These are phyloP conservation scores for Hypomontagnella submonticulosa DNA, from an alignment of 495 filamentous ascomycete genomes.

Conservation along the genomic window DNA sequence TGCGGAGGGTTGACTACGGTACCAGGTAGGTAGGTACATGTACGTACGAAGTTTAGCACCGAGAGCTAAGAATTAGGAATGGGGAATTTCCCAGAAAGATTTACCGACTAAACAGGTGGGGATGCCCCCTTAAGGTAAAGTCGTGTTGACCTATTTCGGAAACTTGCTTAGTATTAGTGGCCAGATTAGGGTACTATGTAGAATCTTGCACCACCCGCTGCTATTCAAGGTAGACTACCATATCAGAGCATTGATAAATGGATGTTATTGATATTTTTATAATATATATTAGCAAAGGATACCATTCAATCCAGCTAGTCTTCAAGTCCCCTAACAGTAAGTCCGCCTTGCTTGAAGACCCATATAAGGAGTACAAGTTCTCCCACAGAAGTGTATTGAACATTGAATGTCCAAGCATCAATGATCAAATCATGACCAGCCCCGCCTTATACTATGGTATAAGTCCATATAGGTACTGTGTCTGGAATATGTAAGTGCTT, in stretches of 20 bases:
- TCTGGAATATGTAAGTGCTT: neutral
- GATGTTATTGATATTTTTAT: neutral
- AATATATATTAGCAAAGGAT: too few relatives aligned
- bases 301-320: too few relatives aligned
- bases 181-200: too few relatives aligned
- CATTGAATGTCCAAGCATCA: neutral
- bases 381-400: too few relatives aligned
- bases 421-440: constrained; percentile 9
- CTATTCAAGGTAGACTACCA: constrained; percentile 6
- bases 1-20: constrained; percentile 12
- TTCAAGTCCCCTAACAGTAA: neutral
- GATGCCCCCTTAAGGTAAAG: constrained; percentile 32
- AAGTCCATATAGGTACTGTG: neutral
- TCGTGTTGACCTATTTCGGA: constrained; percentile 27
- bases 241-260: constrained; percentile 14
- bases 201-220: neutral
- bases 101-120: constrained; percentile 34
- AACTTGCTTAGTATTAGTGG: constrained; percentile 6
- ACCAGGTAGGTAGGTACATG: too few relatives aligned
- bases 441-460: constrained; percentile 19
- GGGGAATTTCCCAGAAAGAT: constrained; percentile 16
- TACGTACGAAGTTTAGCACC: constrained; percentile 13
- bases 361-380: constrained; percentile 11
- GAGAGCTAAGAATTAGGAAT: constrained; percentile 19
- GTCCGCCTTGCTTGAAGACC: constrained; percentile 5